Evolutionary conservation across 371 early-diverging fungal genomes (phyloP).

Genomic region (Nosema granulosis): DNA sequence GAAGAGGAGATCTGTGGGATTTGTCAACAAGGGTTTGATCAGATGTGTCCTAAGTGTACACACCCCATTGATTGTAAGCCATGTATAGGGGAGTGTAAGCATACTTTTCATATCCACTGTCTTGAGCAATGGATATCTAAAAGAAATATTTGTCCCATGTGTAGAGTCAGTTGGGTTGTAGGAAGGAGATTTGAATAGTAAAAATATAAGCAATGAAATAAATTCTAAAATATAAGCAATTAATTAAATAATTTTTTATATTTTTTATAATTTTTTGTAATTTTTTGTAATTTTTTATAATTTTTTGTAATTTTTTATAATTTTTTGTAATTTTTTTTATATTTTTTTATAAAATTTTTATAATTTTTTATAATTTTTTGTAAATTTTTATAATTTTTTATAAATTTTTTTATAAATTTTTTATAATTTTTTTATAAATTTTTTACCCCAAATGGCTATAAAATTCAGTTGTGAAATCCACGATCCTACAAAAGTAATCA

Average conservation of each 20-base stretch:
- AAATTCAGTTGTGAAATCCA: constrained; percentile 46
- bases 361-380: too few species aligned
- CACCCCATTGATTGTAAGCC: constrained; percentile 67
- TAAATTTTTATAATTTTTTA: too few species aligned
- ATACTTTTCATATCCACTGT: constrained; percentile 67
- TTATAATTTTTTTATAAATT: constrained; percentile 29
- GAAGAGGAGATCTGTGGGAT: constrained; percentile 66
- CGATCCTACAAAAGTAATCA: constrained; percentile 61
- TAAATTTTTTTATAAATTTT: too few species aligned
- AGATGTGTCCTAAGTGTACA: constrained; percentile 64
- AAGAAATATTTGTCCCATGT: constrained; percentile 66
- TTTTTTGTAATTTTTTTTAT: too few species aligned
- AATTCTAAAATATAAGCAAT: not conserved
- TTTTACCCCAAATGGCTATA: constrained; percentile 48
- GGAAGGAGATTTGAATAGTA: constrained; percentile 44
- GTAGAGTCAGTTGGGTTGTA: constrained; percentile 60
- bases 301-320: too few species aligned
- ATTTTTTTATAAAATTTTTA: too few species aligned
- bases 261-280: too few species aligned
- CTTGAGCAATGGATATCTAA: constrained; percentile 60
- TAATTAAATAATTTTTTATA: too few species aligned
- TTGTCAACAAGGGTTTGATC: constrained; percentile 67
- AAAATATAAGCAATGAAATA: not conserved
- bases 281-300: too few species aligned
- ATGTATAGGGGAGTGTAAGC: constrained; percentile 63